A percentile compares a stretch with the other conserved stretches of the same genome.
Conservation (phyloP, 1,284 basidiomycete species). For the Papiliotrema flavescens region DNA sequence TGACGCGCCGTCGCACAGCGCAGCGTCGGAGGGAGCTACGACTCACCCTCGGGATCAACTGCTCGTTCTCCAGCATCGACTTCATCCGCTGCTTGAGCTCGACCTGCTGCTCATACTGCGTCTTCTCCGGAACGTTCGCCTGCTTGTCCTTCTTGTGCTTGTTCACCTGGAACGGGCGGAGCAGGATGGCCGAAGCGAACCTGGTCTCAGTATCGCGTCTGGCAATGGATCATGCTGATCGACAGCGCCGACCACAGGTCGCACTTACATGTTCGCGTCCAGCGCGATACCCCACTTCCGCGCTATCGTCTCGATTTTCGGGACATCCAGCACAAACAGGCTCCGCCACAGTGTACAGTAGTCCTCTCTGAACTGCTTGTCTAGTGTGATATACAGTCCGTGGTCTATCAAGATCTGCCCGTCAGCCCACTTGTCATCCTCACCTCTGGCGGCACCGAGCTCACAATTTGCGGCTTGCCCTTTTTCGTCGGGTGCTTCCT, state of each 20-base stretch:
- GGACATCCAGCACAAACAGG: conserved; percentile 67
- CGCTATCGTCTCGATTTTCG: conserved; percentile 61
- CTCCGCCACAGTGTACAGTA: conserved; percentile 77
- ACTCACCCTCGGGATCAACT: conserved; percentile 50
- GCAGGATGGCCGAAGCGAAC: conserved; percentile 48
- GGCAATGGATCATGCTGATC: too few relatives aligned
- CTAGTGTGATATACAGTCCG: conserved; percentile 71
- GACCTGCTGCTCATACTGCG: conserved; percentile 49
- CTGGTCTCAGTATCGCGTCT: conserved; percentile 15
- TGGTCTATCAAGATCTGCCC: conserved; percentile 68
- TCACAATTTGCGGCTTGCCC: conserved; percentile 67
- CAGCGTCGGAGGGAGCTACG: not conserved
- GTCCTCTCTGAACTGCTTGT: conserved; percentile 63
- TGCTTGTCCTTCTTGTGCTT: conserved; percentile 23
- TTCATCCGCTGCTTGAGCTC: conserved; percentile 52
- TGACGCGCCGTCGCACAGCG: too few relatives aligned
- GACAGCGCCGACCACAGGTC: conserved; percentile 13
- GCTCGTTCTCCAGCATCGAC: conserved; percentile 53
- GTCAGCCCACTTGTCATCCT: conserved; percentile 3
- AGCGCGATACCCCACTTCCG: conserved; percentile 70
- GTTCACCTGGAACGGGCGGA: conserved; percentile 43
- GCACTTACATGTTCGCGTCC: conserved; percentile 67
- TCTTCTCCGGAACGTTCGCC: conserved; percentile 21
- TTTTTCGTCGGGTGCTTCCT: conserved; percentile 64
- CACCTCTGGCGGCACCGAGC: too few relatives aligned